Base-by-base conservation (phyloP, 1,284 basidiomycete species). In the Ustilago hordei region DNA sequence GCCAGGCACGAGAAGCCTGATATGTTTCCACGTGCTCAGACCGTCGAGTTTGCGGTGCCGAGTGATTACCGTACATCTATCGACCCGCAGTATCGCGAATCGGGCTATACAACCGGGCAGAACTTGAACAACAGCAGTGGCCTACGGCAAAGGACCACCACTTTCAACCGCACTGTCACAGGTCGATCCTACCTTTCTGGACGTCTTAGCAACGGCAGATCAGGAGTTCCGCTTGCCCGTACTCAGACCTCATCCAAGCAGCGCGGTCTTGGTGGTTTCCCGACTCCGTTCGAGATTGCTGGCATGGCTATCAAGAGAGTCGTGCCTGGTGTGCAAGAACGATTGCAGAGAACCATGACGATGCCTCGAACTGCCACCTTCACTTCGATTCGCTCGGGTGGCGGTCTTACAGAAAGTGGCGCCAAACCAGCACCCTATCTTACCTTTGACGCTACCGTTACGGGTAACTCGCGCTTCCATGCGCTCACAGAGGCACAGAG, bases 381-480 rank as follows among this genome's bases (percentile, higher is more conserved):
- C 43, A 77, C 82, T 28, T 85, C 84, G 23, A 78, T 82, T 8
- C 81, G 81, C 31, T 84, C 85, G 15, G 39, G 65, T 87, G 89
- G 23, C 88, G 76, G 60, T 7, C 45, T 59, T 39, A 73, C 60
- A 9, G 70, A 66, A 41, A 75, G 55, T 23, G 55, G 56, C 31
- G 56, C 64, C 36, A 68, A 70, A 38, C 60, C 79, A 7, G 94
- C 93, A 1, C 90, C 92, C 1, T 98, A 98, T 85, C 91, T 98
- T 57, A 90, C 92, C 2, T 98, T 98, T 84, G 90, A 93, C 56
- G 81, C 81, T 3, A 76, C 69, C 13, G 81, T 85, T n/a, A 69
- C 81, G 11, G 78, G 92, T 60, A 98, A 98, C 86, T 96, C 94
- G 28, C 88, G 90, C n/a, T 98, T 99, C 84, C 90, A 91, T 56